Evolutionary conservation across 495 filamentous ascomycete genomes (phyloP).

Genomic region (Acidiella bohemica): DNA sequence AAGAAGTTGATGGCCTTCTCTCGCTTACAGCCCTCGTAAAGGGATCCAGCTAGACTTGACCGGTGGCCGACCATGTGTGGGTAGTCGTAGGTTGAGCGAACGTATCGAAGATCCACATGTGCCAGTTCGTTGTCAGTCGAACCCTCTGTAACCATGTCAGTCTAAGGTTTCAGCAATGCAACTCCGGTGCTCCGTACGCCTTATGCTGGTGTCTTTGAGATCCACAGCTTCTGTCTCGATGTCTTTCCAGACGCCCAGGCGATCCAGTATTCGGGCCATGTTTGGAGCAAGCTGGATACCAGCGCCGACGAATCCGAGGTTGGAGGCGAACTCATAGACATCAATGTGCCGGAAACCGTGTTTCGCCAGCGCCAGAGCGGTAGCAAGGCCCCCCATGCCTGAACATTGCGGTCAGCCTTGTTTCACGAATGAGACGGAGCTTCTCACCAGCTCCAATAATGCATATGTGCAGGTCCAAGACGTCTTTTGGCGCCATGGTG

Average conservation of each 20-base stretch:
- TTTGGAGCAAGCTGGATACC: conserved; percentile 75
- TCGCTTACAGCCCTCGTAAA: conserved; percentile 53
- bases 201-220: conserved; percentile 39
- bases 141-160: conserved; percentile 39
- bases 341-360: conserved; percentile 59
- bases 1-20: conserved; percentile 56
- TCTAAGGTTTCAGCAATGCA: background rate
- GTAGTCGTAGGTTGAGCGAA: conserved; percentile 53
- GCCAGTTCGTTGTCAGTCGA: conserved; percentile 53
- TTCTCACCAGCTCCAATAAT: conserved; percentile 27
- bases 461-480: conserved; percentile 20
- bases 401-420: no score
- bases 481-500: conserved; percentile 14
- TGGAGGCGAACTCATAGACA: conserved; percentile 59
- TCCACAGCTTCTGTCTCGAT: conserved; percentile 50
- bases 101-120: conserved; percentile 54
- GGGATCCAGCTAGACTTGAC: conserved; percentile 50
- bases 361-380: conserved; percentile 57
- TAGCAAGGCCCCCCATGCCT: conserved; percentile 70
- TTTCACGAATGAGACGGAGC: no score
- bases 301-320: conserved; percentile 68
- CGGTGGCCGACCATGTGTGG: conserved; percentile 71
- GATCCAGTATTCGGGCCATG: conserved; percentile 59
- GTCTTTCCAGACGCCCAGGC: conserved; percentile 51
- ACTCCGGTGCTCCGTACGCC: conserved; percentile 29